Conservation (phyloP, 2,329 filamentous ascomycete genomes). For the Sporothrix globosa region DNA sequence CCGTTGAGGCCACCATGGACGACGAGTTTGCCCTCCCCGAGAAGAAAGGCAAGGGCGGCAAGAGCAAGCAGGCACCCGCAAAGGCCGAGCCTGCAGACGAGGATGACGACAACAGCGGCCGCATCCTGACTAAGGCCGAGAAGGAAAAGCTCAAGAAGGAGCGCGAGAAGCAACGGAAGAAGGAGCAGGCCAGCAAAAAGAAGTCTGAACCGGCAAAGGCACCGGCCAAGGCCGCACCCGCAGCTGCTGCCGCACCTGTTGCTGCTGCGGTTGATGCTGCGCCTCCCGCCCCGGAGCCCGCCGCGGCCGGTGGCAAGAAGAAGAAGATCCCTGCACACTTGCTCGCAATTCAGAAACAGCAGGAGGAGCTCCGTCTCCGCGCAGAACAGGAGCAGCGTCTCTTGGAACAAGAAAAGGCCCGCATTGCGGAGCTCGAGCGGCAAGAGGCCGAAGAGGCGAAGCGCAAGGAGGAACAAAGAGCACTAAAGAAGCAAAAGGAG, state of each 20-base stretch:
- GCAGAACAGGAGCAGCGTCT: slow-evolving; percentile 66
- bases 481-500: slow-evolving; percentile 80
- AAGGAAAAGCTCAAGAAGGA: slow-evolving; percentile 99
- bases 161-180: slow-evolving; percentile 96
- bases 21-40: slow-evolving; percentile 84
- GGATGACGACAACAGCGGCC: slow-evolving; percentile 60
- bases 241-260: slow-evolving; percentile 1
- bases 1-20: slow-evolving; percentile 78
- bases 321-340: slow-evolving; percentile 86
- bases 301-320: slow-evolving; percentile 67
- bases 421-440: slow-evolving; percentile 67
- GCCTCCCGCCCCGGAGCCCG: slow-evolving; percentile 52
- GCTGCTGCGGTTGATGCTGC: slow-evolving; percentile 15
- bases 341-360: slow-evolving; percentile 75
- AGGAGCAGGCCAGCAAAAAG: slow-evolving; percentile 94
- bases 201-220: slow-evolving; percentile 60
- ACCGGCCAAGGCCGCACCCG: slow-evolving; percentile 41
- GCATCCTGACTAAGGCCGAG: slow-evolving; percentile 93
- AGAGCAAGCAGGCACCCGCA: slow-evolving; percentile 53
- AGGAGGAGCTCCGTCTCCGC: slow-evolving; percentile 70
- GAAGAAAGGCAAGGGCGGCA: slow-evolving; percentile 69
- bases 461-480: slow-evolving; percentile 72
- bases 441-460: slow-evolving; percentile 68
- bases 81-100: slow-evolving; percentile 53
- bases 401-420: slow-evolving; percentile 65